Conservation (phyloP, 1,139 yeast species). For the Debaryomycetaceae sp. region DNA sequence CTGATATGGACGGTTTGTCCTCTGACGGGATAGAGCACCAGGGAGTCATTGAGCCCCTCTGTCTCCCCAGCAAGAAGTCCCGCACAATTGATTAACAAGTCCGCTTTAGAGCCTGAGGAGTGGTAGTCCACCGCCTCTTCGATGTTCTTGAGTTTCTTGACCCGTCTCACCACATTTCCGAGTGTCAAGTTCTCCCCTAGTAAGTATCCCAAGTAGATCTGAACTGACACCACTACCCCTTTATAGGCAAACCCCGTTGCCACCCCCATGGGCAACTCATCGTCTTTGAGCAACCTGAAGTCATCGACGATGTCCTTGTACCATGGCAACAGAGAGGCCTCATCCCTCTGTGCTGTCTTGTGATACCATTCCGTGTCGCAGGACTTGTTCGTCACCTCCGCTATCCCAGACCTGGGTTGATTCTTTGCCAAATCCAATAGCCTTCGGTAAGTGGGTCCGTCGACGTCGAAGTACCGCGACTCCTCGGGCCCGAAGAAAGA, state of each 20-base stretch:
- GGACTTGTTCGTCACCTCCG: conserved; percentile 11
- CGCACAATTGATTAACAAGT: conserved; percentile 43
- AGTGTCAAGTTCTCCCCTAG: conserved; percentile 31
- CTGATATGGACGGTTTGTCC: conserved; percentile 41
- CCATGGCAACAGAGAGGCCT: conserved; percentile 38
- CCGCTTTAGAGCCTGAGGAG: conserved; percentile 19
- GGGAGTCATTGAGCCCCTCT: conserved; percentile 29
- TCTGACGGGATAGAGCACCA: conserved; percentile 27
- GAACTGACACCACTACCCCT: conserved; percentile 50
- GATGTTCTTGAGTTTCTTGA: conserved; percentile 21
- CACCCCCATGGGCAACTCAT: conserved; percentile 29
- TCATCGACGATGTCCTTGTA: conserved; percentile 36
- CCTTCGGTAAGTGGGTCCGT: conserved; percentile 36
- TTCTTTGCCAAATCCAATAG: conserved; percentile 35
- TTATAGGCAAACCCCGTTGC: conserved; percentile 39
- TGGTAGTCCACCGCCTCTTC: conserved; percentile 24
- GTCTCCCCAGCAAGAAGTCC: conserved; percentile 37
- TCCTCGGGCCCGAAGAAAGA: conserved; percentile 40
- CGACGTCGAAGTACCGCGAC: conserved; percentile 29
- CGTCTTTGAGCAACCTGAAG: conserved; percentile 20
- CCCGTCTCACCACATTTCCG: conserved; percentile 36
- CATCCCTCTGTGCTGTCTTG: conserved; percentile 5
- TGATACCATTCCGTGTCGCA: no score
- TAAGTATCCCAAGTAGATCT: conserved; percentile 47
- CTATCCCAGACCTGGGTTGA: conserved; percentile 47